Evolutionary conservation across 805 yeast genomes (phyloP).

Genomic region (Clavispora santaluciae): DNA sequence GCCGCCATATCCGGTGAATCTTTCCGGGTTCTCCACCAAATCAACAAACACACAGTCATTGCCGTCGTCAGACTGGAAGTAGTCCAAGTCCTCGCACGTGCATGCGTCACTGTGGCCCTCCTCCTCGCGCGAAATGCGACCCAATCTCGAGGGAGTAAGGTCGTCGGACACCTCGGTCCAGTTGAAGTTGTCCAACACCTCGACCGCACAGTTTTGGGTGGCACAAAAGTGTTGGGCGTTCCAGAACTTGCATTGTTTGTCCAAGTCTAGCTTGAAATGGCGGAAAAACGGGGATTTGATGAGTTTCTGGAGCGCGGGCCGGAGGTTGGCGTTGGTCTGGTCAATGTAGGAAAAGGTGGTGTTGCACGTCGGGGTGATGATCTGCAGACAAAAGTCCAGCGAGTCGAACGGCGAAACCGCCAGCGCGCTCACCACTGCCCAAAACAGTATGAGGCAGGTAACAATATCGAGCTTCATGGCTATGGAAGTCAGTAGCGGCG

Average conservation of each 20-base stretch:
- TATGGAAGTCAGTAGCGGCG: background rate
- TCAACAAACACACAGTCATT: constrained; percentile 80
- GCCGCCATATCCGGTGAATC: constrained; percentile 96
- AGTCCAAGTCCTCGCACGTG: constrained; percentile 51
- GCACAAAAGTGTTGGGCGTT: constrained; percentile 78
- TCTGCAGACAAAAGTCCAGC: constrained; percentile 42
- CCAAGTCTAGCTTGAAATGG: constrained; percentile 80
- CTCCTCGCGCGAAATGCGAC: constrained; percentile 30
- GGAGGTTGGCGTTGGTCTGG: constrained; percentile 27
- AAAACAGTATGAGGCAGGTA: constrained; percentile 3
- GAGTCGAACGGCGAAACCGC: constrained; percentile 33
- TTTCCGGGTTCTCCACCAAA: constrained; percentile 83
- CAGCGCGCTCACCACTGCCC: constrained; percentile 4
- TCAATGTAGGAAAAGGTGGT: constrained; percentile 43
- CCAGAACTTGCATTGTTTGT: constrained; percentile 83
- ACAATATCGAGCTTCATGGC: constrained; percentile 6
- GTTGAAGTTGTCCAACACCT: constrained; percentile 64
- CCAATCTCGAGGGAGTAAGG: constrained; percentile 71
- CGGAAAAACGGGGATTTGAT: constrained; percentile 78
- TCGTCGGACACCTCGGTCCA: constrained; percentile 56
- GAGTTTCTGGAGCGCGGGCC: constrained; percentile 51
- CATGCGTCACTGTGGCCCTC: constrained; percentile 12
- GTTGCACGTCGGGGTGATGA: constrained; percentile 41
- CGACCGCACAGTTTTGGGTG: constrained; percentile 86
- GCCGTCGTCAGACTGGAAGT: constrained; percentile 63